Base-by-base conservation (phyloP, 2,329 filamentous ascomycete species). In the Microdochium nivale region DNA sequence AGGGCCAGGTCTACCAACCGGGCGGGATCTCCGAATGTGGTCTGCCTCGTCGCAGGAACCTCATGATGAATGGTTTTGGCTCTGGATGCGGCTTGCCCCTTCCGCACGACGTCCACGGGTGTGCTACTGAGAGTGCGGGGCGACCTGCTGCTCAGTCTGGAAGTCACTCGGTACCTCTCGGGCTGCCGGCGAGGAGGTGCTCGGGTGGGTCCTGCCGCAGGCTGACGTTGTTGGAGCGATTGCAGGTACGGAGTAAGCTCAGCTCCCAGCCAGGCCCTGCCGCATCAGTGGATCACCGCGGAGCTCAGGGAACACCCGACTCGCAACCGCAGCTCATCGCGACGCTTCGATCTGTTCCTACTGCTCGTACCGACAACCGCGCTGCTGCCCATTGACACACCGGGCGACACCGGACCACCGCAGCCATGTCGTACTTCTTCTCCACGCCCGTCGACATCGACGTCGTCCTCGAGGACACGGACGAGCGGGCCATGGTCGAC, bases 371-470 rank as follows among this genome's bases (percentile, higher is more conserved):
- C 35, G 14, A 40, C 35, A 40, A 4, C 19, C 16, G 35, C 35
- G 35, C 35, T 19, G 14, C 14, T 14, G 35, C 35, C 19, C 35
- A 40, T 40, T 40, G 35, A 40, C 50, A 52, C 50, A 52, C 52
- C 54, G 57, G 61, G 63, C n/a, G n/a, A n/a, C n/a, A n/a, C n/a
- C n/a, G n/a, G 69, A 59, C 16, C 40, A 44, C 40, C 21, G 40
- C 40, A 21, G 21, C 19, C 61, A 96, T 97, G 94, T 95, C 94
- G 61, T 95, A 95, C 75, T 95, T 95, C 76, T 99, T 97, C 77
- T 91, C 91, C 61, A 96, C 92, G 54, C 94, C 94, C 51, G 88
- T 99, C 72, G 94, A 99, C 73, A 99, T 99, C 75, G 94, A 99
- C 75, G 87, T 99, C 67, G 90, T 97, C 63, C 89, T 99, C 62